Percentiles rank a stretch among this genome's conserved stretches.
These are phyloP conservation scores for Musa itinerans DNA, from an alignment of 176 grass and related monocot genomes.

Conservation along the genomic window DNA sequence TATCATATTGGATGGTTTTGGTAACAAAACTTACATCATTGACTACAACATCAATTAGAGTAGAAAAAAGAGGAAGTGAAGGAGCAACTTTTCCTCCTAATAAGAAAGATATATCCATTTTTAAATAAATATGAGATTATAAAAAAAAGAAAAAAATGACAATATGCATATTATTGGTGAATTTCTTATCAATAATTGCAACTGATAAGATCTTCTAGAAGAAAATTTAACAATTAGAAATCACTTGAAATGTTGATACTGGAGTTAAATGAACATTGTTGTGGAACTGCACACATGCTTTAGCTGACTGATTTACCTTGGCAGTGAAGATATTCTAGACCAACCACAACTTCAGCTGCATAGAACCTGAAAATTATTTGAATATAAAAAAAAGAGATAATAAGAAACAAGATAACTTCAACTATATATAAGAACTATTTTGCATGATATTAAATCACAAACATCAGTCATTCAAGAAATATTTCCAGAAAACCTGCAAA, in stretches of 20 bases:
- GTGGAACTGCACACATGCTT: background rate
- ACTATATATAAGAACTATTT: background rate
- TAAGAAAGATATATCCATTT: too few species aligned
- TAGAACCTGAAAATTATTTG: slow-evolving; percentile 65
- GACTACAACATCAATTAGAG: too few species aligned
- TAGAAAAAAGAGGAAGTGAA: too few species aligned
- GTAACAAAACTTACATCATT: too few species aligned
- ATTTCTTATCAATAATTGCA: too few species aligned
- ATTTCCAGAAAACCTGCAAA: background rate
- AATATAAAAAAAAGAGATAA: background rate
- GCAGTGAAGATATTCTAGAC: slow-evolving; percentile 94
- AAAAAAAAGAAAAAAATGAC: too few species aligned
- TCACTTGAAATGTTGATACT: background rate
- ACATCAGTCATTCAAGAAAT: background rate
- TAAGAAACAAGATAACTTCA: background rate
- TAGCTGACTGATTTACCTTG: slow-evolving; percentile 41
- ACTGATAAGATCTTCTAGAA: too few species aligned
- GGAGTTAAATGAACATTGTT: background rate
- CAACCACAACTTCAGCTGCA: slow-evolving; percentile 78
- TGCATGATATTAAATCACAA: background rate
- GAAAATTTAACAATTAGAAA: too few species aligned
- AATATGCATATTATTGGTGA: too few species aligned
- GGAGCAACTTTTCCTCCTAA: too few species aligned
- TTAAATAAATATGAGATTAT: too few species aligned
- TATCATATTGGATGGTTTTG: too few species aligned